Evolutionary conservation across 805 yeast genomes (phyloP), one percentile per base, ranked within the genome.

Genomic region (Scheffersomyces stipitis): DNA sequence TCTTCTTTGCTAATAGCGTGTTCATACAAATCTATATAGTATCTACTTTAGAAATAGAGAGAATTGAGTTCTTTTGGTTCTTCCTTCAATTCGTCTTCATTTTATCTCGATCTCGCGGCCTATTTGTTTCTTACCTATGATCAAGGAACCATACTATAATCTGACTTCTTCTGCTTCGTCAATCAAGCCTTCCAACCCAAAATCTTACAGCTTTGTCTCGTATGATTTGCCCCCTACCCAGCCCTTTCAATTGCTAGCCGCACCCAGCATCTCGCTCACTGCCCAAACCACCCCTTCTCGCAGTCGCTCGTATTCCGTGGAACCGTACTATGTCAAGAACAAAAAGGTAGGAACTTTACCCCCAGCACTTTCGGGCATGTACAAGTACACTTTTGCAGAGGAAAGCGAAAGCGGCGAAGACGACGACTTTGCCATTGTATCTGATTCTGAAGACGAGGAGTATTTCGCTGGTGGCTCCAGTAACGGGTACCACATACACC

Each of bases 281-380:
- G 37, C 31, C 7, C 4, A 27, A 24, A 22, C 15, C n/a, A 5
- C 23, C 28, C 22, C 15, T 4, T 5, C 26, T 12, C 26, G 18
- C 15, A 20, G 18, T 8, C 28, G 17, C 18, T 12, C 8, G 15
- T 12, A 30, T 18, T 44, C 51, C 6, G 29, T 49, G n/a, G 54
- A 49, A 15, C 54, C 54, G 3, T 49, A 49, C 31, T 49, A 44
- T 28, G 37, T 20, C 10, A 44, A 37, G 27, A 15, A n/a, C 3
- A 28, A 24, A 8, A 33, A 30, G 18, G 15, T 33, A 8, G 35
- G 24, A 23, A 17, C 36, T 4, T 27, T 37, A n/a, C 30, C 40
- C 14, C 40, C 40, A 8, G 35, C 31, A 4, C 32, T 37, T 15
- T 17, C 18, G 5, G 29, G 40, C 5, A 28, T 27, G 18, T 37